Base-by-base conservation (phyloP, 2,329 filamentous ascomycete genomes). In the Colletotrichum spinosum region DNA sequence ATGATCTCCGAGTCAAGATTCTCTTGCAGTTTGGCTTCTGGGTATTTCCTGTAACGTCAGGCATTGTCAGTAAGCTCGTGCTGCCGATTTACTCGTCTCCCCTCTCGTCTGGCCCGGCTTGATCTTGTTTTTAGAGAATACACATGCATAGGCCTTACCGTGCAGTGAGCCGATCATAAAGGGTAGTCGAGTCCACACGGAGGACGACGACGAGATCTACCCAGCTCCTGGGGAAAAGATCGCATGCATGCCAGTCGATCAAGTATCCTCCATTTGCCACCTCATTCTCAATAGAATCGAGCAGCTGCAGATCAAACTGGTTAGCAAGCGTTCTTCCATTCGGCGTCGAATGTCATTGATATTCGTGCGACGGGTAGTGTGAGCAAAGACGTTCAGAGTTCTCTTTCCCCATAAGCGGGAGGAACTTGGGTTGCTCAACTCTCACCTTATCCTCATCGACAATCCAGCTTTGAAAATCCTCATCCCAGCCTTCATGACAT, bases 1-100 rank as follows among this genome's bases (percentile, higher is more conserved):
- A 99, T 98, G 75, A 99, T 98, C 81, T 99, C 96, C 37, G 93
- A 92, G 78, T 99, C 96, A 66, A 99, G 83, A 75, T 99, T 99
- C 78, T 98, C 96, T 77, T 98, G 92, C 48, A 99, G 82, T 78
- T 99, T 99, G 68, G 86, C 85, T 74, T 96, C 92, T 67, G 88
- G 85, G 77, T 97, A 97, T 68, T 93, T 91, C 70, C 91, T 92
- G 44, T 25, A 17, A 35, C 50, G 25, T 25, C 25, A 46, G 44
- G 15, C 54, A 37, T 13, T 25, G n/a, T 25, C 37, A 35, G 25
- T 34, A 38, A 59, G 33, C 38, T 13, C 13, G 15, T 34, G n/a
- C 25, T 42, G 73, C 76, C 17, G n/a, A 48, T 10, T 25, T 25
- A 4, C 25, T 25, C 25, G 4, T 25, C 25, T 25, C 25, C 5